These are phyloP conservation scores for Aspergillus fumigatus DNA, from an alignment of 2,329 filamentous ascomycete genomes.

Conservation along the genomic window DNA sequence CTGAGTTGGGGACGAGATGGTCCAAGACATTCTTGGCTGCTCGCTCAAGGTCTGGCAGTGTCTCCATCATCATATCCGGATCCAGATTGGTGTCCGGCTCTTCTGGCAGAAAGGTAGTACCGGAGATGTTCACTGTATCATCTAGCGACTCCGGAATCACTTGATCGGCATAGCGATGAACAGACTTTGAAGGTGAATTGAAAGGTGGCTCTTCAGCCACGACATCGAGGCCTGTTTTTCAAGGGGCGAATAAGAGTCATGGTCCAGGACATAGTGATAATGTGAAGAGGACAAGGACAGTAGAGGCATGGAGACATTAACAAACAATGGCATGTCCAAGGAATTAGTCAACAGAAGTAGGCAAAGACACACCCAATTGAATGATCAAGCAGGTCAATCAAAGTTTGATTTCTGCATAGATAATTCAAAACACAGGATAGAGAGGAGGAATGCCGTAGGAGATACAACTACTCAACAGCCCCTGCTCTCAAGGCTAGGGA, in stretches of 20 bases:
- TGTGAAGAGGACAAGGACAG: not conserved
- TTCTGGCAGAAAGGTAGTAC: conserved; percentile 30
- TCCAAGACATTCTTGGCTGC: conserved; percentile 33
- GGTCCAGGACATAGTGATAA: not conserved
- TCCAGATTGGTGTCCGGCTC: conserved; percentile 31
- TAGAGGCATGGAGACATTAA: not conserved
- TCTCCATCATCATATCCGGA: conserved; percentile 33
- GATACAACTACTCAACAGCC: not conserved
- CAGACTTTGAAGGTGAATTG: conserved; percentile 7
- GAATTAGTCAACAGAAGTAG: not conserved
- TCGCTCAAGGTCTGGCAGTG: conserved; percentile 35
- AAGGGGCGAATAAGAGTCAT: not conserved
- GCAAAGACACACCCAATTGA: not conserved
- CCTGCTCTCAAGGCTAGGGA: not conserved
- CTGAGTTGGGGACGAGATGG: conserved; percentile 29
- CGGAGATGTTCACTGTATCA: conserved; percentile 30
- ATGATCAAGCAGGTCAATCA: not conserved
- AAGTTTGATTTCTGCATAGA: not conserved
- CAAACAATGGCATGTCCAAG: not conserved
- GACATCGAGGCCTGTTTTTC: conserved; percentile 10
- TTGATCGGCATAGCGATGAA: conserved; percentile 6
- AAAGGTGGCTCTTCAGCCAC: conserved; percentile 17
- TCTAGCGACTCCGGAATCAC: conserved; percentile 24
- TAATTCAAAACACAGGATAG: not conserved
- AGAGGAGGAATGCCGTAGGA: not conserved